phyloP scores from a whole-genome alignment of 805 yeast genomes.

The Candida ficus region DNA sequence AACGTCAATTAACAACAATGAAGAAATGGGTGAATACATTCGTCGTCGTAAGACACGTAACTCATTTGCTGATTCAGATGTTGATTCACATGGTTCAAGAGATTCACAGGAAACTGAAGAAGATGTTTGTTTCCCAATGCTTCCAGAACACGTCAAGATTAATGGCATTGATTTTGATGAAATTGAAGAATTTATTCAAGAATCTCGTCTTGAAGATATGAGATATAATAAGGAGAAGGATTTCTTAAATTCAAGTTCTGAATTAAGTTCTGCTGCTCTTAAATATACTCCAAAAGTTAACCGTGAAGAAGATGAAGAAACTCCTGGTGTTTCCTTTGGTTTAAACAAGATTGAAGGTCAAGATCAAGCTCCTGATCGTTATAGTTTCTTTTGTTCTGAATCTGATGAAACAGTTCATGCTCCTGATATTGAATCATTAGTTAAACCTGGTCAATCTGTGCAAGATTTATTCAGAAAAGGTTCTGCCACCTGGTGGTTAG shows the following conservation, averaged over 20 bases:
- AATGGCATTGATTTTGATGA: constrained; percentile 90
- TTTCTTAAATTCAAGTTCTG: constrained; percentile 18
- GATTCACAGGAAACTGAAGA: constrained; percentile 90
- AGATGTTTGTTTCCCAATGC: constrained; percentile 96
- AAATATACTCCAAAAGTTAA: constrained; percentile 49
- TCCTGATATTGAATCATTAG: constrained; percentile 75
- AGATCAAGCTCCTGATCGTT: constrained; percentile 60
- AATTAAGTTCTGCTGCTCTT: constrained; percentile 47
- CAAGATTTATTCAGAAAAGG: constrained; percentile 65
- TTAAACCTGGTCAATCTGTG: constrained; percentile 59
- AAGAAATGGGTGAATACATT: constrained; percentile 30
- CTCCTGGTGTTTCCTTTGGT: constrained; percentile 36
- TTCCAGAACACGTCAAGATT: constrained; percentile 54
- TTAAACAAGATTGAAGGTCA: constrained; percentile 33
- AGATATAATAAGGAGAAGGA: constrained; percentile 22
- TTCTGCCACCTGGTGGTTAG: constrained; percentile 92
- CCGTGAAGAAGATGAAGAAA: constrained; percentile 10
- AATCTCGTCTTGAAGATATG: constrained; percentile 47
- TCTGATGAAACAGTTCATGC: constrained; percentile 87
- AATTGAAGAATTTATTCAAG: constrained; percentile 72
- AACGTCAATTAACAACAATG: constrained; percentile 23
- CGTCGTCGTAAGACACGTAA: constrained; percentile 30
- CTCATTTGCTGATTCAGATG: constrained; percentile 50
- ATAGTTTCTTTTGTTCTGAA: constrained; percentile 76
- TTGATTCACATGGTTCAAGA: constrained; percentile 67